Conservation (phyloP, 2,329 filamentous ascomycete genomes). For the Diaporthe humulicola region DNA sequence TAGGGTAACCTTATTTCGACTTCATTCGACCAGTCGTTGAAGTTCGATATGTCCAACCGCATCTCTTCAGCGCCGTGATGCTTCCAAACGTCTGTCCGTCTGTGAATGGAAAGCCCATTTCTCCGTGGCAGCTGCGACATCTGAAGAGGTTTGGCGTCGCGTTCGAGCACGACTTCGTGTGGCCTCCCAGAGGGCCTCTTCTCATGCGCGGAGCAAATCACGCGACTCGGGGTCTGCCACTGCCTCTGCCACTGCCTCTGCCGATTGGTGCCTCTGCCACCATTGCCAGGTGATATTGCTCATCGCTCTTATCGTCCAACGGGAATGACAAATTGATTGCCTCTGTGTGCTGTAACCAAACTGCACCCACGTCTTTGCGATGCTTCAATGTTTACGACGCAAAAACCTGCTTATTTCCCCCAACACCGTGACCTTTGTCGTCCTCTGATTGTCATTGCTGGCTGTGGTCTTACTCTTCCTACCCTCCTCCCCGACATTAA, state of each 20-base stretch:
- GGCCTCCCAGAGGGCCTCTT: not conserved
- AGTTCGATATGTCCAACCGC: not conserved
- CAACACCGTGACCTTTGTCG: too few species aligned
- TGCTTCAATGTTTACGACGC: not conserved
- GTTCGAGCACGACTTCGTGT: not conserved
- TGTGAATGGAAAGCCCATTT: not conserved
- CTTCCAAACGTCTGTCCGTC: not conserved
- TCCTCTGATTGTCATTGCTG: not conserved
- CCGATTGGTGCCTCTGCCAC: not conserved
- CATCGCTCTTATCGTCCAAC: conserved; percentile 21
- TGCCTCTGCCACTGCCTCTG: not conserved
- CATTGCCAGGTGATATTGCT: not conserved
- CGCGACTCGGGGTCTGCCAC: conserved; percentile 1
- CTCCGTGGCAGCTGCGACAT: not conserved
- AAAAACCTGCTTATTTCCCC: not conserved
- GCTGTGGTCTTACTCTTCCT: conserved; percentile 2
- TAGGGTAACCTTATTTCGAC: conserved; percentile 32
- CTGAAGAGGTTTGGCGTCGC: not conserved
- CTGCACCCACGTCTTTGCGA: not conserved
- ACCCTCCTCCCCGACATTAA: conserved; percentile 14
- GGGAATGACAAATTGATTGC: not conserved
- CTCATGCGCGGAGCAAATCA: conserved; percentile 22
- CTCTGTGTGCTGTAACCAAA: not conserved
- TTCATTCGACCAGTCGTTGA: not conserved
- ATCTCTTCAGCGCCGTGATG: not conserved